These are phyloP conservation scores for Coix lacrymajobi DNA, from an alignment of 176 grass and related monocot genomes.

Conservation along the genomic window DNA sequence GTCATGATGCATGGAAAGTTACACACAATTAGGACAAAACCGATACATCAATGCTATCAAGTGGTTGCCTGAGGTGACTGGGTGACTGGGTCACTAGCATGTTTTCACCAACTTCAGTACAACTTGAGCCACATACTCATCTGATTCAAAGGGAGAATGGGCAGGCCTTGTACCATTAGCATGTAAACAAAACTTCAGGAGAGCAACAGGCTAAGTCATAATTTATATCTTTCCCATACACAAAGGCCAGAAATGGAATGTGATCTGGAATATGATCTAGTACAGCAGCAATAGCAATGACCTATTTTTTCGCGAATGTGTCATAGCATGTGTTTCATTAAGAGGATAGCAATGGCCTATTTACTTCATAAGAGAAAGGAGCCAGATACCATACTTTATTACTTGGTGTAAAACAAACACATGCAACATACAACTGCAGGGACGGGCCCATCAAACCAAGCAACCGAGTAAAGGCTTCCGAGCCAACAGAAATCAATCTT, in stretches of 20 bases:
- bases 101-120: not conserved
- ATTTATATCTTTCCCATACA: not conserved
- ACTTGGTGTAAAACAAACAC: not conserved
- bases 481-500: conserved; percentile 6
- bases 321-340: no score
- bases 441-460: conserved; percentile 1
- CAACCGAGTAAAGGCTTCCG: not conserved
- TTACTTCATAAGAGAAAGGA: not conserved
- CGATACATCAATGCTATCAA: not conserved
- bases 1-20: not conserved
- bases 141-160: not conserved
- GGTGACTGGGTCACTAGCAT: not conserved
- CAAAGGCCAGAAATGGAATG: not conserved
- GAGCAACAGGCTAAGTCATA: not conserved
- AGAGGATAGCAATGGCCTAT: not conserved
- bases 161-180: not conserved
- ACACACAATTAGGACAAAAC: not conserved
- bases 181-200: not conserved
- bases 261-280: no score
- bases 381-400: not conserved
- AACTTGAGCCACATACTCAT: not conserved
- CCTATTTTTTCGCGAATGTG: not conserved
- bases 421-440: not conserved
- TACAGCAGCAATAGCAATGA: not conserved
- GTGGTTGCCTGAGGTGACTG: not conserved